phyloP scores from a whole-genome alignment of 306 rosid species.

The Vigna angularis region DNA sequence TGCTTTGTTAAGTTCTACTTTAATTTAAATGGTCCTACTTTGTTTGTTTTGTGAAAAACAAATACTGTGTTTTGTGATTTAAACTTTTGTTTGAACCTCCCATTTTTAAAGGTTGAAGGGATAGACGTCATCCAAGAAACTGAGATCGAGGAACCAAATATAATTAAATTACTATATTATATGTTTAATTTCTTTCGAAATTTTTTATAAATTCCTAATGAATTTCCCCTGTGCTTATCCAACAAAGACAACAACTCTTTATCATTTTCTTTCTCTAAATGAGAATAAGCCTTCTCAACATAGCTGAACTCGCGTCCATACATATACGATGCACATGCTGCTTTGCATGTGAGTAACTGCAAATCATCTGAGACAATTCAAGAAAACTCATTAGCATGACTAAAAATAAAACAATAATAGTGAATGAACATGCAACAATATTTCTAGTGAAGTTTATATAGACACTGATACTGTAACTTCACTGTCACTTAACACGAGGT shows the following conservation, averaged over 20 bases:
- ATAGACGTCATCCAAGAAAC: no score
- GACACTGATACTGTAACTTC: neutral
- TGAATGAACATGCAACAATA: neutral
- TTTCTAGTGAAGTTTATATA: conserved; percentile 1
- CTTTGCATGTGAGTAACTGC: conserved; percentile 75
- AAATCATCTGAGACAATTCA: conserved; percentile 63
- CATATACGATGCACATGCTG: conserved; percentile 75
- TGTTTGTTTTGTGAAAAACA: neutral
- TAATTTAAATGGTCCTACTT: no score
- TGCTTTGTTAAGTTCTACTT: no score
- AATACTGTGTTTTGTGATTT: neutral
- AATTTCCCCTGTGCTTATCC: conserved; percentile 52
- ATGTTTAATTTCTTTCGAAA: conserved; percentile 12
- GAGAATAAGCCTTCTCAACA: conserved; percentile 52
- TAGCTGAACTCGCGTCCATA: conserved; percentile 64
- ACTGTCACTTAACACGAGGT: neutral
- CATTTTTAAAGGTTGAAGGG: no score
- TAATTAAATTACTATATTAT: neutral
- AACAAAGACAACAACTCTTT: conserved; percentile 58
- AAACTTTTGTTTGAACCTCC: no score
- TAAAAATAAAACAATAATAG: neutral
- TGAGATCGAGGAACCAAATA: no score
- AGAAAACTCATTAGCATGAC: conserved; percentile 7
- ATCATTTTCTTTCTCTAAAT: conserved; percentile 53
- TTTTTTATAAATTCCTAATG: conserved; percentile 50